phyloP scores from a whole-genome alignment of 2,329 filamentous ascomycete genomes.

The Arthrobotrys musiformis region DNA sequence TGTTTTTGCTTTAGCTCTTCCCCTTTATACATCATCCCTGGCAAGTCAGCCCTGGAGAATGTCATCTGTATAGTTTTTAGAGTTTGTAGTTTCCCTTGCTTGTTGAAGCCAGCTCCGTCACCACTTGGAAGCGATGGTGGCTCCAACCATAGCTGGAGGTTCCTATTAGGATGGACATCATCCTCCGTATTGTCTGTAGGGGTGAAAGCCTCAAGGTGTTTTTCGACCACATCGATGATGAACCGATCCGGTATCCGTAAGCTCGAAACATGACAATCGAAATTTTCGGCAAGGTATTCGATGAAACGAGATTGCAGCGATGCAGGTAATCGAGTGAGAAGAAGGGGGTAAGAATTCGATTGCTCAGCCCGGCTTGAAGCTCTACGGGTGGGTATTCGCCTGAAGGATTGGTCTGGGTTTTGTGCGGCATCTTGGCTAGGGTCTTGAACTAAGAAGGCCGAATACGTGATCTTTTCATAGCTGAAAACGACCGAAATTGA shows the following conservation, averaged over 20 bases:
- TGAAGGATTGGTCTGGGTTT: neutral
- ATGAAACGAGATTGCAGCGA: slow-evolving; percentile 37
- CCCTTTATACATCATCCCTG: slow-evolving; percentile 45
- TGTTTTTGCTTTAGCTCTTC: slow-evolving; percentile 21
- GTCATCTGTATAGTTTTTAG: slow-evolving; percentile 44
- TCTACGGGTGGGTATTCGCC: slow-evolving; percentile 21
- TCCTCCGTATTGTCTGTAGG: neutral
- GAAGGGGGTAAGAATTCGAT: slow-evolving; percentile 39
- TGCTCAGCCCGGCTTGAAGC: slow-evolving; percentile 1
- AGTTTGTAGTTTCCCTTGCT: slow-evolving; percentile 34
- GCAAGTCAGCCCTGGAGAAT: slow-evolving; percentile 34
- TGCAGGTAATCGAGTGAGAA: slow-evolving; percentile 40
- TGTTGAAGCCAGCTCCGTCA: neutral
- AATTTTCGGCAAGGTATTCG: slow-evolving; percentile 37
- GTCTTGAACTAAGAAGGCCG: slow-evolving; percentile 34
- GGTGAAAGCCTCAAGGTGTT: slow-evolving; percentile 5
- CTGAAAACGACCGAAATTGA: slow-evolving; percentile 27
- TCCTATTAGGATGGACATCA: slow-evolving; percentile 31
- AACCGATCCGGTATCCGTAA: slow-evolving; percentile 35
- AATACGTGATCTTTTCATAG: slow-evolving; percentile 49
- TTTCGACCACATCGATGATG: slow-evolving; percentile 29
- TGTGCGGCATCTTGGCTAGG: neutral
- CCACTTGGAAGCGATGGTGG: slow-evolving; percentile 11
- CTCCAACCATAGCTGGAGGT: slow-evolving; percentile 44
- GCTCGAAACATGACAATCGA: slow-evolving; percentile 44